Percentiles rank a stretch among this genome's conserved stretches.
phyloP scores from a whole-genome alignment of 2,329 filamentous ascomycete genomes.

The Fusarium sublunatum region DNA sequence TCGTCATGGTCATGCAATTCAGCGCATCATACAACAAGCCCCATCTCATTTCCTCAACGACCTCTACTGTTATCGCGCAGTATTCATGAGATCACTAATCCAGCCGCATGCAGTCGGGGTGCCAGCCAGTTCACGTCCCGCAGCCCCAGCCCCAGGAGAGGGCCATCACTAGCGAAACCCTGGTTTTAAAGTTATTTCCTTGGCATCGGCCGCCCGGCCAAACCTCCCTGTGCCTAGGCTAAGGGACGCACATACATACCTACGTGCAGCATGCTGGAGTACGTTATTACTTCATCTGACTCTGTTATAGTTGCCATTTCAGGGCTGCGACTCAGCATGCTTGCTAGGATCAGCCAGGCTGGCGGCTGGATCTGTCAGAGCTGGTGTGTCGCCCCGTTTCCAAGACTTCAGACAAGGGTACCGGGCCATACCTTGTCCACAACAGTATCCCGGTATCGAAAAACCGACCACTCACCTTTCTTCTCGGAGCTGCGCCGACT shows the following conservation, averaged over 20 bases:
- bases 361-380: constrained; percentile 31
- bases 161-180: constrained; percentile 37
- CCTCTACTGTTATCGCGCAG: constrained; percentile 10
- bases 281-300: constrained; percentile 32
- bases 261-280: neutral
- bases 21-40: neutral
- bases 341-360: constrained; percentile 29
- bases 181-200: constrained; percentile 30
- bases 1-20: too few species aligned
- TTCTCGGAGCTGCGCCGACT: constrained; percentile 35
- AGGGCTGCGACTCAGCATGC: constrained; percentile 43
- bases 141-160: constrained; percentile 8
- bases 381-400: constrained; percentile 32
- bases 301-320: constrained; percentile 37
- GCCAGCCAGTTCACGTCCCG: constrained; percentile 32
- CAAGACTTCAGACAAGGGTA: constrained; percentile 21
- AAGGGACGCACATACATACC: too few species aligned
- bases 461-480: constrained; percentile 30
- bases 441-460: constrained; percentile 30
- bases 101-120: constrained; percentile 34
- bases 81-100: constrained; percentile 42
- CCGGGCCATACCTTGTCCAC: constrained; percentile 25
- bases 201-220: constrained; percentile 36
- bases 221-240: constrained; percentile 7
- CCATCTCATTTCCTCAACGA: constrained; percentile 25